phyloP scores from a whole-genome alignment of 495 filamentous ascomycete genomes.

The Bryoglossum gracile region DNA sequence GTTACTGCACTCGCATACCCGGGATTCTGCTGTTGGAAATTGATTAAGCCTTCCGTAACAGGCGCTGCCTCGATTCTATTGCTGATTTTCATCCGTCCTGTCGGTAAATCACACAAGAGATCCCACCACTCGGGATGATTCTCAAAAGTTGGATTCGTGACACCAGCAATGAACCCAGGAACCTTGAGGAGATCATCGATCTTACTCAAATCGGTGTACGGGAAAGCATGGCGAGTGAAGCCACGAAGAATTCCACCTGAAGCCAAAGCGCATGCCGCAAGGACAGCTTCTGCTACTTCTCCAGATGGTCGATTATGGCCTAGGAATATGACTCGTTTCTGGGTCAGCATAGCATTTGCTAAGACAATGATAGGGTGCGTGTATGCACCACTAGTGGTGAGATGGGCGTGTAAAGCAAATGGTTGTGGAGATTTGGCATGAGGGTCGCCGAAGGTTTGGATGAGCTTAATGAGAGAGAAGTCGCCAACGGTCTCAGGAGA shows the following conservation, averaged over 20 bases:
- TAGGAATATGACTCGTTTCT: constrained; percentile 93
- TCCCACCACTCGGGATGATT: constrained; percentile 98
- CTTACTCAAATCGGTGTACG: constrained; percentile 96
- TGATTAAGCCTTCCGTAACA: constrained; percentile 71
- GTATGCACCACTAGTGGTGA: constrained; percentile 80
- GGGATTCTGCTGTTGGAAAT: constrained; percentile 77
- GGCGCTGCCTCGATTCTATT: constrained; percentile 67
- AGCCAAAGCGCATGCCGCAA: constrained; percentile 86
- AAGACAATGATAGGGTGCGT: constrained; percentile 75
- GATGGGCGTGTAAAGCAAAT: constrained; percentile 81
- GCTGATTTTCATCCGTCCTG: constrained; percentile 89
- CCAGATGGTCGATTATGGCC: constrained; percentile 91
- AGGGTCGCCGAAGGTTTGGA: constrained; percentile 80
- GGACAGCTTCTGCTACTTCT: constrained; percentile 90
- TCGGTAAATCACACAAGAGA: constrained; percentile 86
- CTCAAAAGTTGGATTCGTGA: constrained; percentile 94
- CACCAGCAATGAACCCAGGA: constrained; percentile 94
- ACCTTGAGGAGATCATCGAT: constrained; percentile 94
- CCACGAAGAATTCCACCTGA: constrained; percentile 92
- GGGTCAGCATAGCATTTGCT: constrained; percentile 79
- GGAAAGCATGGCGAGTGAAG: constrained; percentile 96
- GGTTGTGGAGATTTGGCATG: constrained; percentile 77
- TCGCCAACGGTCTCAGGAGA: constrained; percentile 96
- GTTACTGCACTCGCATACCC: constrained; percentile 41
- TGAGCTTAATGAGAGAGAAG: constrained; percentile 94